A percentile compares a stretch with the other conserved stretches of the same genome.
Evolutionary conservation across 106 monocot genomes (phyloP).

Genomic region (Vanilla planifolia): DNA sequence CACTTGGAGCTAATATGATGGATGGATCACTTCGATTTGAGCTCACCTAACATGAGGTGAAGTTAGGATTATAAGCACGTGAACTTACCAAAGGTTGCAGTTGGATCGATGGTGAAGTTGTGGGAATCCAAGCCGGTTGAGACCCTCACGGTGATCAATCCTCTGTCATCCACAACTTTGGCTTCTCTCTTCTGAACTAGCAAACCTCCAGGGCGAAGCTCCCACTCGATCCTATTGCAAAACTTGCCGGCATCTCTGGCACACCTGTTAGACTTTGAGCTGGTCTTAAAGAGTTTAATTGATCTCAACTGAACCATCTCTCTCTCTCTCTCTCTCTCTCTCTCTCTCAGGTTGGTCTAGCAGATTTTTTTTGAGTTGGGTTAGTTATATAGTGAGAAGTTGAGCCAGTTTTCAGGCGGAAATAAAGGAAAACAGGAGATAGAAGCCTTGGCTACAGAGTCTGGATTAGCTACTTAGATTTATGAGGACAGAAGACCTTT

Average conservation of each 20-base stretch:
- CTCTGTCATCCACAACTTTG: constrained; percentile 15
- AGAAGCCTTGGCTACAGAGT: not conserved
- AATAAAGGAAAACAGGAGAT: not conserved
- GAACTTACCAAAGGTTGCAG: constrained; percentile 45
- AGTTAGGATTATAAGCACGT: no score
- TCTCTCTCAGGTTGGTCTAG: not conserved
- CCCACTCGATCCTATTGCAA: constrained; percentile 43
- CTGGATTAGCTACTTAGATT: not conserved
- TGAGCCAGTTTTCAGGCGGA: constrained; percentile 1
- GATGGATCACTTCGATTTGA: no score
- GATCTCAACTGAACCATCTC: constrained; percentile 40
- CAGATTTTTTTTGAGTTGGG: not conserved
- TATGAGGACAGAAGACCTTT: not conserved
- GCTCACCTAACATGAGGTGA: no score
- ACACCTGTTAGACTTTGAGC: constrained; percentile 8
- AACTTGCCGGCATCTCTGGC: not conserved
- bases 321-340: not conserved
- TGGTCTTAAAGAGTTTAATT: constrained; percentile 38
- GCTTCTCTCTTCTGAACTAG: constrained; percentile 58
- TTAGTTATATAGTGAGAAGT: not conserved
- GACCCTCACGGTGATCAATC: constrained; percentile 40
- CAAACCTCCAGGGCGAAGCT: constrained; percentile 70
- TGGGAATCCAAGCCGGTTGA: constrained; percentile 35
- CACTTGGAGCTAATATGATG: no score
- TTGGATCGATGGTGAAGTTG: constrained; percentile 36